Evolutionary conservation across 2,329 filamentous ascomycete genomes (phyloP), one percentile per base, ranked within the genome.

Genomic region (Neobulgaria alba): DNA sequence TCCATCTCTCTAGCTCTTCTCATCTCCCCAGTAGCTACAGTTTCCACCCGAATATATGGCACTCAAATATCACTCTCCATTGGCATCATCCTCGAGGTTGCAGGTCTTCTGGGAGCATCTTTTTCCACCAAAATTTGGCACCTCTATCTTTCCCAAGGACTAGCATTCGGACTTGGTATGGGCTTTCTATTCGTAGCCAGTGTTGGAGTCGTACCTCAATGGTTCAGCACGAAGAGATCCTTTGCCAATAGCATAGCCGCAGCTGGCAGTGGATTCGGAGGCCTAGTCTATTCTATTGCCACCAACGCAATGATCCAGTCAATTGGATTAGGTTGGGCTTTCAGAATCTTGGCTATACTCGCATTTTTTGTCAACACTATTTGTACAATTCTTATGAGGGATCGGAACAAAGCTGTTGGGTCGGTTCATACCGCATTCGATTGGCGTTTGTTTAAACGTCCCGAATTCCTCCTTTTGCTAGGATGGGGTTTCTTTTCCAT

Each of bases 131-230:
- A 75, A 41, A 79, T 85, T 42, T 89, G 83, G 80, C 84, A 90
- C 26, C 68, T 92, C 1, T 79, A 88, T 42, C 69, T 90, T 0
- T 75, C 72, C 4, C 85, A 90, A 57, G 85, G 85, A 3, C 56
- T 89, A 2, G 75, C 78, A 39, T 89, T 90, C 47, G 85, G 85
- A n/a, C 60, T 81, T 16, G 85, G 84, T 3, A 81, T 90, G 72
- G 85, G 85, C 0, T 80, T 89, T 42, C 65, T 82, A 8, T 90
- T 88, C 48, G 69, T 79, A 0, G 69, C 68, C 85, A 88, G 64
- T 3, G 71, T 75, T 1, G 69, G 68, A 1, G 68, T 80, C 2
- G 61, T 75, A 0, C 69, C 77, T 0, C 75, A 79, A 48, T 82
- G 77, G 76, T 82, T 82, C 47, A 65, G 64, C 0, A 72, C 66